Conservation (phyloP, 306 rosid species). For the Prosopis cineraria region DNA sequence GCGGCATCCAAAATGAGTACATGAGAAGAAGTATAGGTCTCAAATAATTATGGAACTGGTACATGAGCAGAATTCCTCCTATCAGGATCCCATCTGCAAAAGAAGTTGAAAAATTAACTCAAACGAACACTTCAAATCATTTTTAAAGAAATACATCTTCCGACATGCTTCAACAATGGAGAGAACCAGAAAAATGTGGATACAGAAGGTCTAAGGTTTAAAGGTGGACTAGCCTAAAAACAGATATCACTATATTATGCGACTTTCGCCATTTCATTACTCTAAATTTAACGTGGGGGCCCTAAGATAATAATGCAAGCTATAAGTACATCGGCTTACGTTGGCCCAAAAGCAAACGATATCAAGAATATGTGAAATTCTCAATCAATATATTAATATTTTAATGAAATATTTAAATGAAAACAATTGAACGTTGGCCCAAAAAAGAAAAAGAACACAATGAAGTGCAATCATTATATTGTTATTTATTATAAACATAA, state of each 20-base stretch:
- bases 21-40: slow-evolving; percentile 79
- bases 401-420: slow-evolving; percentile 24
- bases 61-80: slow-evolving; percentile 95
- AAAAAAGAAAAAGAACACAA: too few relatives aligned
- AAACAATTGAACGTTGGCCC: too few relatives aligned
- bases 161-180: slow-evolving; percentile 13
- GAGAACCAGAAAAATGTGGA: slow-evolving; percentile 15
- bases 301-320: slow-evolving; percentile 13
- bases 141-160: slow-evolving; percentile 1
- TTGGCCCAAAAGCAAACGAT: neutral
- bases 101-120: slow-evolving; percentile 30
- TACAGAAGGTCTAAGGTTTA: neutral
- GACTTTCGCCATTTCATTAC: neutral
- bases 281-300: neutral
- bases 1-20: slow-evolving; percentile 96
- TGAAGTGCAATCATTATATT: neutral
- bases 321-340: neutral
- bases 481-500: neutral
- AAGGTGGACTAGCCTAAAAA: neutral
- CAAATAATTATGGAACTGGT: slow-evolving; percentile 84
- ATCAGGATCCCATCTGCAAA: slow-evolving; percentile 92
- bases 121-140: slow-evolving; percentile 13
- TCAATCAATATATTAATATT: neutral
- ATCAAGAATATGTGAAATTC: slow-evolving; percentile 5
- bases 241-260: neutral